Base-by-base conservation (phyloP, 1,284 basidiomycete species). In the Phellinidium pouzarii region DNA sequence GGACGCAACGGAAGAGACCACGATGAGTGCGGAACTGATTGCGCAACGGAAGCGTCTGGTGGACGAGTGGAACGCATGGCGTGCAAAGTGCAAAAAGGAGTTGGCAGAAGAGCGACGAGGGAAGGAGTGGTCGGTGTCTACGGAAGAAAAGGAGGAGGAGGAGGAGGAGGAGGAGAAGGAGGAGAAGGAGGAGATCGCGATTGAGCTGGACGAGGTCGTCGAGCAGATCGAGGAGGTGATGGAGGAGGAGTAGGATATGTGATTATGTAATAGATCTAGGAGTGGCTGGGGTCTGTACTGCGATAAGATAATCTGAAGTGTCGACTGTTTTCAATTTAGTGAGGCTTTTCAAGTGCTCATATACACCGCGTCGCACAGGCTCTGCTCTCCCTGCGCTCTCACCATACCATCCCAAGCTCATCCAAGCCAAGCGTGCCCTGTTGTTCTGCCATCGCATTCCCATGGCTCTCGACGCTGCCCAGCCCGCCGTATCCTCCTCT, bases 31-130 rank as follows among this genome's bases (percentile, higher is more conserved):
- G 4, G 95, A 98, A 71, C 80, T 97, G 54, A 82, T 95, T 61
- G 93, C 94, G 34, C 84, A 87, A 59, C 83, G 96, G 63, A 89
- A 91, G 71, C 81, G 95, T 56, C 80, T 96, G 53, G 86, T 99
- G 60, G 91, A 96, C 63, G 95, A 99, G 71, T 99, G 96, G 96
- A 95, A 99, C 71, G 91, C 94, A 31, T 99, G 96, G 96, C 81
- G 88, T 45, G 62, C 68, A 44, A 71, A 76, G 56, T 77, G 79
- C 62, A 80, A 76, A 65, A 77, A 76, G 59, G 82, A 87, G 59
- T 54, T 79, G 50, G 71, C 72, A 23, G 81, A 83, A 44, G 76
- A 78, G 50, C 61, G 59, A 50, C 58, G 58, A 17, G 14, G 65
- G 12, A 67, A 71, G 64, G 73, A 64, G 50, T 53, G 40, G 22